Conservation (phyloP, 148 eudicot genomes). For the Amaranthus cruentus region DNA sequence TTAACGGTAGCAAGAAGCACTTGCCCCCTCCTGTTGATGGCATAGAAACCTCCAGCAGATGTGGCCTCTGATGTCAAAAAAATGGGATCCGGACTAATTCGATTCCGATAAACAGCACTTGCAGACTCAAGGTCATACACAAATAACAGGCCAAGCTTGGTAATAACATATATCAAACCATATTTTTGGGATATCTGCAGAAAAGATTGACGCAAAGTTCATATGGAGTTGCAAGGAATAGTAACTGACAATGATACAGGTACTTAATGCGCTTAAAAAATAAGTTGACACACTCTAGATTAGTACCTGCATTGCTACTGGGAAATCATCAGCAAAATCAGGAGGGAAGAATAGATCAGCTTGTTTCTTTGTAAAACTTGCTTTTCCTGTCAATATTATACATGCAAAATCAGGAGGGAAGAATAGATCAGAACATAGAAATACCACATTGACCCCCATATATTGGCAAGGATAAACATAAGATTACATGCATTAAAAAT, state of each 20-base stretch:
- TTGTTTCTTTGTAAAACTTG: slow-evolving; percentile 85
- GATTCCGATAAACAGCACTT: slow-evolving; percentile 87
- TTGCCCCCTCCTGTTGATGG: slow-evolving; percentile 87
- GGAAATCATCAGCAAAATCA: slow-evolving; percentile 95
- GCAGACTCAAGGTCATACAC: slow-evolving; percentile 97
- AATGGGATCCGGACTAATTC: slow-evolving; percentile 98
- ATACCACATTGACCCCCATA: neutral
- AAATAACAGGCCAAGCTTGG: slow-evolving; percentile 94
- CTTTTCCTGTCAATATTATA: slow-evolving; percentile 50
- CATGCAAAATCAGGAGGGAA: neutral
- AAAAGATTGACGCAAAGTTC: neutral
- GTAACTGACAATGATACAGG: neutral
- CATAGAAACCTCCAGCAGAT: slow-evolving; percentile 91
- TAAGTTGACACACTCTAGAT: neutral
- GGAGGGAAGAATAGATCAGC: slow-evolving; percentile 99
- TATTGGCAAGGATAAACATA: neutral
- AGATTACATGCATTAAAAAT: neutral
- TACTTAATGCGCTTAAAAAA: neutral
- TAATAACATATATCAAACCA: slow-evolving; percentile 81
- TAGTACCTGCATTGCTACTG: slow-evolving; percentile 94
- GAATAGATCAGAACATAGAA: neutral
- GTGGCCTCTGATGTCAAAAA: slow-evolving; percentile 92
- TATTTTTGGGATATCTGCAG: slow-evolving; percentile 86
- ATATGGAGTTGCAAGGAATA: neutral
- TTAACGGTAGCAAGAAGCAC: slow-evolving; percentile 93